These are phyloP conservation scores for Phaeosphaeriaceae sp. DNA, from an alignment of 2,329 filamentous ascomycete genomes.

Conservation along the genomic window DNA sequence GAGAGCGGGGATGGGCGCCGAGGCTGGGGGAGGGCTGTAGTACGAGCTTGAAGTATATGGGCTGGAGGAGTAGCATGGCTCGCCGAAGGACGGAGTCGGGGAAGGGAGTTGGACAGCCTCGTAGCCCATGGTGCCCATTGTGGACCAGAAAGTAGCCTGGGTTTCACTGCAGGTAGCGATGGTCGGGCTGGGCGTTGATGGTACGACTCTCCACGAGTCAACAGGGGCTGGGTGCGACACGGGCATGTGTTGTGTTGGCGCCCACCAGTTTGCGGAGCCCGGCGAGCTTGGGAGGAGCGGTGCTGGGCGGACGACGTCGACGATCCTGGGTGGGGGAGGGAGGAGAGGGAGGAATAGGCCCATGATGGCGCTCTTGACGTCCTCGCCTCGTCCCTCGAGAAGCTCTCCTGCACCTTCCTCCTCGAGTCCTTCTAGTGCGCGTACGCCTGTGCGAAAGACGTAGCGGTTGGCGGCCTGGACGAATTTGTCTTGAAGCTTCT, in stretches of 20 bases:
- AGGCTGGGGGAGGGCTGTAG: constrained; percentile 79
- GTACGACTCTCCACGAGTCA: constrained; percentile 88
- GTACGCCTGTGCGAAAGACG: constrained; percentile 87
- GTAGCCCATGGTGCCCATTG: constrained; percentile 65
- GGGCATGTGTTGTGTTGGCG: constrained; percentile 64
- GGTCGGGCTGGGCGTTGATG: constrained; percentile 81
- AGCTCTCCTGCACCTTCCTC: constrained; percentile 96
- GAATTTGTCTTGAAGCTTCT: constrained; percentile 97
- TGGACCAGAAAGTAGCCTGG: constrained; percentile 77
- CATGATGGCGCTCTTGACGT: constrained; percentile 87
- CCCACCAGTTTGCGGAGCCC: constrained; percentile 78
- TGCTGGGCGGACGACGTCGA: constrained; percentile 87
- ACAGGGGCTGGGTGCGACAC: constrained; percentile 72
- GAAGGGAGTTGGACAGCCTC: constrained; percentile 75
- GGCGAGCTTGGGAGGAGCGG: constrained; percentile 85
- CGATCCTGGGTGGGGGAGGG: constrained; percentile 83
- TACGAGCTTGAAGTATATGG: constrained; percentile 70
- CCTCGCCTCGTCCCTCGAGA: constrained; percentile 86
- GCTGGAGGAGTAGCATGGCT: constrained; percentile 57
- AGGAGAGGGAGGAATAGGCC: constrained; percentile 84
- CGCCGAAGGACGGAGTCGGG: constrained; percentile 79
- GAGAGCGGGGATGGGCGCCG: constrained; percentile 75
- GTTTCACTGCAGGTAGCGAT: constrained; percentile 74
- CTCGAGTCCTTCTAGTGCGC: constrained; percentile 91
- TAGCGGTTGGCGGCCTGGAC: constrained; percentile 97